phyloP scores from a whole-genome alignment of 208 protist genomes.

The Trypanosoma cruzi region DNA sequence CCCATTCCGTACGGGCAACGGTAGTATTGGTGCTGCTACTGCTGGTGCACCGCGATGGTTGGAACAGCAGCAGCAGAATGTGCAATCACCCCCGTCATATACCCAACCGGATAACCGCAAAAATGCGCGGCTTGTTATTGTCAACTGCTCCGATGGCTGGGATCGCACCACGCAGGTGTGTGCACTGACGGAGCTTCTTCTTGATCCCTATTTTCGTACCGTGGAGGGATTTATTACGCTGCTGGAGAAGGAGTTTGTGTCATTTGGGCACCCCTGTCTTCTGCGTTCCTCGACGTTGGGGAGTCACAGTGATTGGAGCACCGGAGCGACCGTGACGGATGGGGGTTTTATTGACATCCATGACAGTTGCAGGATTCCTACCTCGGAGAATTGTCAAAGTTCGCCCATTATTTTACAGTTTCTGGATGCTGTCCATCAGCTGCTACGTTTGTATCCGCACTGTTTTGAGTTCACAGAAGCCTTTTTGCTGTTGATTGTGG shows the following conservation, averaged over 20 bases:
- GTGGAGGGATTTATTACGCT: conserved; percentile 83
- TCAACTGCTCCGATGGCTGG: conserved; percentile 94
- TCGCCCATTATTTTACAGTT: conserved; percentile 93
- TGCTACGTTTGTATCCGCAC: conserved; percentile 72
- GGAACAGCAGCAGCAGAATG: neutral
- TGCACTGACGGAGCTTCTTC: conserved; percentile 83
- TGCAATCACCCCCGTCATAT: conserved; percentile 19
- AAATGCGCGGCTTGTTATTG: conserved; percentile 18
- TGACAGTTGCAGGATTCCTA: neutral
- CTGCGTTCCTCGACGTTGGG: conserved; percentile 32
- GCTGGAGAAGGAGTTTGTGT: conserved; percentile 96
- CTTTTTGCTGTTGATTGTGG: conserved; percentile 50
- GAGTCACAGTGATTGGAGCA: neutral
- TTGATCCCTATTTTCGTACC: conserved; percentile 94
- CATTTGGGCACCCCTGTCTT: conserved; percentile 93
- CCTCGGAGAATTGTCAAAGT: neutral
- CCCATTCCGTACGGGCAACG: neutral
- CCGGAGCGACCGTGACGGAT: neutral
- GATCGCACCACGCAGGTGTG: conserved; percentile 94
- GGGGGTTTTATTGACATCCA: neutral
- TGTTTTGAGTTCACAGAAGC: conserved; percentile 87
- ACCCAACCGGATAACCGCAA: conserved; percentile 18
- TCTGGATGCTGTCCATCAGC: conserved; percentile 89
- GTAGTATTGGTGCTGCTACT: neutral
- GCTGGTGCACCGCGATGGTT: neutral